These are phyloP conservation scores for Chenopodium quinoa DNA, from an alignment of 148 eudicot species.

Conservation along the genomic window DNA sequence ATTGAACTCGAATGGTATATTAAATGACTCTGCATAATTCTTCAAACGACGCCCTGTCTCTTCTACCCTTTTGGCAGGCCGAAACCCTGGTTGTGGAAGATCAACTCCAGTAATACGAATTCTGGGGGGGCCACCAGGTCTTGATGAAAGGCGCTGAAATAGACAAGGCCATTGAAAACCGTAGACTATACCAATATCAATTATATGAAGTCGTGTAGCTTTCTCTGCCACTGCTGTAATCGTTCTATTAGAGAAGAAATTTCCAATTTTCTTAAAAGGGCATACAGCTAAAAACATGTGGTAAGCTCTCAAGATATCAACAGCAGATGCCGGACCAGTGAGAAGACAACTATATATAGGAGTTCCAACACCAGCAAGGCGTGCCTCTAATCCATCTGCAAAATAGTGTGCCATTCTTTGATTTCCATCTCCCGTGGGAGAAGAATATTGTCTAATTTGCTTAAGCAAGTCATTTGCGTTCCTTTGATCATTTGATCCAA, in stretches of 20 bases:
- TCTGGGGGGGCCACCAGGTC: conserved; percentile 77
- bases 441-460: conserved; percentile 62
- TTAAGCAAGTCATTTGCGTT: conserved; percentile 56
- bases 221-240: conserved; percentile 51
- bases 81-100: conserved; percentile 69
- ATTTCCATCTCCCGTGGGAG: conserved; percentile 67
- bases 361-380: conserved; percentile 73
- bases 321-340: conserved; percentile 52
- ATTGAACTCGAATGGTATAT: conserved; percentile 65
- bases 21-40: conserved; percentile 62
- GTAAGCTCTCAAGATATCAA: conserved; percentile 69
- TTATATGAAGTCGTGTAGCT: conserved; percentile 56
- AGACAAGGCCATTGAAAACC: conserved; percentile 88
- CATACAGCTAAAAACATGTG: conserved; percentile 61
- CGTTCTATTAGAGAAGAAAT: conserved; percentile 58
- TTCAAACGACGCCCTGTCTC: conserved; percentile 64
- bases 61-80: conserved; percentile 72
- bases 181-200: conserved; percentile 70
- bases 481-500: conserved; percentile 55
- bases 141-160: conserved; percentile 57
- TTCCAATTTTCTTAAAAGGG: conserved; percentile 58
- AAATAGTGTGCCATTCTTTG: conserved; percentile 83
- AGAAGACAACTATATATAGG: conserved; percentile 44
- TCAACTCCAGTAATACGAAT: conserved; percentile 80
- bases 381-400: conserved; percentile 78